Evolutionary conservation across 352 stramenopile species (phyloP).

Genomic region (Phytopythium helicoides): DNA sequence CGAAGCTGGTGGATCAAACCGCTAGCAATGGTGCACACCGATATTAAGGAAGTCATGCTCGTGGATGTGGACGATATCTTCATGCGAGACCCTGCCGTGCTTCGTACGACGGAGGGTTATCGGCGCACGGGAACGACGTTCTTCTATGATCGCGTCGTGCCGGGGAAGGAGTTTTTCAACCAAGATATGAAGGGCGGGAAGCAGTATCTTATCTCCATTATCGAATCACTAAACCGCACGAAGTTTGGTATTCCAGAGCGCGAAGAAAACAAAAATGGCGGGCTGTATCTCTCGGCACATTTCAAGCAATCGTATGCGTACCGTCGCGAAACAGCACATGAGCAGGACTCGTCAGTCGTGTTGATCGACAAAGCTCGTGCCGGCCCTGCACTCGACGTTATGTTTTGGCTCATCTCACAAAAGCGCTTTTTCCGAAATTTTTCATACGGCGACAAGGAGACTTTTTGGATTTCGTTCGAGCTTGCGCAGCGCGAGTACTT

Average conservation of each 20-base stretch:
- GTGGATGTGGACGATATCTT: slow-evolving; percentile 53
- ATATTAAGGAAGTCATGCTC: slow-evolving; percentile 28
- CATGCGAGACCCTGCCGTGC: slow-evolving; percentile 33
- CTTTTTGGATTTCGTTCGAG: slow-evolving; percentile 64
- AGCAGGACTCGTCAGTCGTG: slow-evolving; percentile 64
- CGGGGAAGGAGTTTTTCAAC: slow-evolving; percentile 22
- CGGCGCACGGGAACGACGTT: slow-evolving; percentile 38
- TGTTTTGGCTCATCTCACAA: slow-evolving; percentile 55
- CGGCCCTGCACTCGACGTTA: slow-evolving; percentile 32
- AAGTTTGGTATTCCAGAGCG: slow-evolving; percentile 24
- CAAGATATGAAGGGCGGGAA: slow-evolving; percentile 15
- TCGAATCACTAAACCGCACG: slow-evolving; percentile 48
- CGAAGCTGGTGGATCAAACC: slow-evolving; percentile 40
- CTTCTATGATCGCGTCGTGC: slow-evolving; percentile 34
- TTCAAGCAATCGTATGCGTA: slow-evolving; percentile 37
- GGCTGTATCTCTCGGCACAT: slow-evolving; percentile 14
- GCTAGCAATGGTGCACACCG: slow-evolving; percentile 28
- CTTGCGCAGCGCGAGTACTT: slow-evolving; percentile 41
- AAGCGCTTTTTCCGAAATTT: slow-evolving; percentile 43
- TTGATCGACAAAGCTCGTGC: slow-evolving; percentile 35
- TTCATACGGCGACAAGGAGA: slow-evolving; percentile 61
- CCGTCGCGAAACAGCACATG: slow-evolving; percentile 37
- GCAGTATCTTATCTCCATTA: slow-evolving; percentile 36
- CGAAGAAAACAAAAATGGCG: slow-evolving; percentile 2
- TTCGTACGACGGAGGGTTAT: slow-evolving; percentile 33